Evolutionary conservation across 202 grass and related monocot species (phyloP).

Genomic region (Brachypodium distachyon): DNA sequence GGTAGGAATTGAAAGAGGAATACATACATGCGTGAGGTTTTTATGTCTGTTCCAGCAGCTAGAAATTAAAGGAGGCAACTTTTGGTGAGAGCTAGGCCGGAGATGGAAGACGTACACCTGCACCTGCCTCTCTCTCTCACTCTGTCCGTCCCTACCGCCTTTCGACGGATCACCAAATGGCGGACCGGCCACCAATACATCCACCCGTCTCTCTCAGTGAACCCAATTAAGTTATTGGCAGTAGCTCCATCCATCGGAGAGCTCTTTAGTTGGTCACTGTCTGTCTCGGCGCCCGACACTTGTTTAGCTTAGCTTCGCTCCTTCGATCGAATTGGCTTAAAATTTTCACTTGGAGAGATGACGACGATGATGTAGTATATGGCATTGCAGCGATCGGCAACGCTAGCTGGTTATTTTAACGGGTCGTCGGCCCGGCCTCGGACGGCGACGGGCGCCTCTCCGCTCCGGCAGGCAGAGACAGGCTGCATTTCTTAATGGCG

Average conservation of each 20-base stretch:
- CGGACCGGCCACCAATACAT: conserved; percentile 43
- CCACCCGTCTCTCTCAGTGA: not conserved
- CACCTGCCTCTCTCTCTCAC: no score
- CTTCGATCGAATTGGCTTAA: not conserved
- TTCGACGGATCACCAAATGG: not conserved
- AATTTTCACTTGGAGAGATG: no score
- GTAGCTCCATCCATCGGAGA: not conserved
- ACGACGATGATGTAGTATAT: no score
- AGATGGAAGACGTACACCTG: no score
- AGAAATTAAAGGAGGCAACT: no score
- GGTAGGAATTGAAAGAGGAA: no score
- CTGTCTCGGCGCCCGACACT: no score
- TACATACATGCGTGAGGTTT: no score
- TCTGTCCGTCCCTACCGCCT: not conserved
- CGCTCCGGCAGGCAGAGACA: no score
- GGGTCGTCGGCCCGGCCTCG: conserved; percentile 17
- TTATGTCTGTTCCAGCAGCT: no score
- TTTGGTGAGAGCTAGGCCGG: conserved; percentile 15
- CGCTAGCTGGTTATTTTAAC: conserved; percentile 7
- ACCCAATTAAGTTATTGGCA: no score
- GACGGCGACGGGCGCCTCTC: not conserved
- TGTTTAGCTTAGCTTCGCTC: no score
- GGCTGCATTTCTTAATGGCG: not conserved
- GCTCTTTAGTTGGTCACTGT: conserved; percentile 13
- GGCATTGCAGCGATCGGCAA: not conserved